Evolutionary conservation across 2,329 filamentous ascomycete species (phyloP), one percentile per base, ranked within the genome.

Genomic region (Trichoderma koningiopsis): DNA sequence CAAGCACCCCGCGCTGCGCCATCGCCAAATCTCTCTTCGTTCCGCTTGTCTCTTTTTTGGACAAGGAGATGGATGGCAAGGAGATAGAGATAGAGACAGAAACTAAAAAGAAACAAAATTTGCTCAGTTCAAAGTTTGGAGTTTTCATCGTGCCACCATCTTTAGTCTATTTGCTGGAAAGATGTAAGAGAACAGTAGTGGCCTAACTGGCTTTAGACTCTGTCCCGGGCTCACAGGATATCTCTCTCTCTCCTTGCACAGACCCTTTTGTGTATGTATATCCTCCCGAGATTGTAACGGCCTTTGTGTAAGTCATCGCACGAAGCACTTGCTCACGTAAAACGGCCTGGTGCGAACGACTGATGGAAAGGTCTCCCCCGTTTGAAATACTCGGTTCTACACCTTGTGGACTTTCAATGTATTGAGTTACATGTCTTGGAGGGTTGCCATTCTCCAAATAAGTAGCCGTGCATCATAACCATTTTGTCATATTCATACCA

Each of bases 161-260:
- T 35, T n/a, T 57, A 56, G 24, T 57, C 35, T 57, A 43, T 33
- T 24, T 43, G 6, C 27, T 49, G 14, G n/a, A n/a, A n/a, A 24
- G 1, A 16, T 27, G 40, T 16, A 31, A 31, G 27, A 27, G 3
- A 35, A 33, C 40, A 61, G 43, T 27, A 62, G 19, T 37, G 49
- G 57, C 62, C 66, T 68, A 68, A 68, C 66, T 62, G 35, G 56
- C 66, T 68, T 68, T 55, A 68, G 66, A 33, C 16, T 29, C 57
- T 68, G 66, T 68, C 58, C 43, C 66, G 66, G 66, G 66, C 49
- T 62, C 52, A 61, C 58, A 40, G 35, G 37, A 5, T 8, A 43
- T 58, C n/a, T 57, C 37, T 40, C 37, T 40, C 37, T 43, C 31
- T 47, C 47, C 66, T 68, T 68, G 33, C 58, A 68, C 66, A 62